A percentile compares a stretch with the other conserved stretches of the same genome.
These are phyloP conservation scores for Gastrodia elata DNA, from an alignment of 106 monocot species.

Conservation along the genomic window DNA sequence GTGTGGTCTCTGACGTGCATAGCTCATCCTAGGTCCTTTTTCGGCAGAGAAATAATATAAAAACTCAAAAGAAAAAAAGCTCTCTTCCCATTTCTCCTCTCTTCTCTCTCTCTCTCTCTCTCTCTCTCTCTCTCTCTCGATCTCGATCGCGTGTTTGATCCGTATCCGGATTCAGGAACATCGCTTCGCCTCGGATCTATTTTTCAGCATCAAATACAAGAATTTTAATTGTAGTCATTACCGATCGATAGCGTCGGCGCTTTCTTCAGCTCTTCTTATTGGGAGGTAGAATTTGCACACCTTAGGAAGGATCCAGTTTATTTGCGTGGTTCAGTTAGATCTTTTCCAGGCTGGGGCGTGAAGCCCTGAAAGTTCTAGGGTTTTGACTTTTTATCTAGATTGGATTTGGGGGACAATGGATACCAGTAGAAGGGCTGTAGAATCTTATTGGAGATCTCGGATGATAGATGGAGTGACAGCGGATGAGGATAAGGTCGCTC, in stretches of 20 bases:
- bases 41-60: not conserved
- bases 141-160: not conserved
- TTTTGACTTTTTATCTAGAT: conserved; percentile 1
- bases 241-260: not conserved
- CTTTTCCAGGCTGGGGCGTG: not conserved
- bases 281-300: not conserved
- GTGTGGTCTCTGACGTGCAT: not conserved
- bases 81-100: not conserved
- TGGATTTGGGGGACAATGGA: conserved; percentile 61
- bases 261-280: not conserved
- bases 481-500: conserved; percentile 93
- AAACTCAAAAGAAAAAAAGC: not conserved
- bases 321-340: not conserved
- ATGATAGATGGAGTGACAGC: conserved; percentile 88
- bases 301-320: too few relatives aligned
- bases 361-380: not conserved
- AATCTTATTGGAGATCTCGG: conserved; percentile 90
- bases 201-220: not conserved
- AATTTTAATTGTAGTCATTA: not conserved
- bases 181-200: not conserved
- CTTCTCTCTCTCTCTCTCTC: not conserved
- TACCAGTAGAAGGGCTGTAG: conserved; percentile 84
- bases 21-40: not conserved
- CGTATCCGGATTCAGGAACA: not conserved
- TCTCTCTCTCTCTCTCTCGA: not conserved